Percentiles rank a stretch among this genome's conserved stretches.
Evolutionary conservation across 768 basidiomycete genomes (phyloP).

Genomic region (Leccinum subtestaceum): DNA sequence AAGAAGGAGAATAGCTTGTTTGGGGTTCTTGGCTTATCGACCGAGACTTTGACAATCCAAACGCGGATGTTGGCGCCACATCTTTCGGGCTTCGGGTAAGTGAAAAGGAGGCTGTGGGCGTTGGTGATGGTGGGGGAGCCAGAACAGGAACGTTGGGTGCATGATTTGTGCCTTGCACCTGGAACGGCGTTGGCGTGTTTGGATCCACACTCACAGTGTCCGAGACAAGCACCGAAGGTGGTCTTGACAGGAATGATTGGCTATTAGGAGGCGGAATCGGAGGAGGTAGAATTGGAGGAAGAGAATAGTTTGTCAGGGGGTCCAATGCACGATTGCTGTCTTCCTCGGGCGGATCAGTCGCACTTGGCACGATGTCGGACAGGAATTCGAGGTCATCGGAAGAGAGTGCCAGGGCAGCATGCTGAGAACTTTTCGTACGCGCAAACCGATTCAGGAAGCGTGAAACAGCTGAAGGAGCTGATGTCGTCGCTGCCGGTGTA

Average conservation of each 20-base stretch:
- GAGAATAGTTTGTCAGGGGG: constrained; percentile 41
- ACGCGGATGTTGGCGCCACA: not conserved
- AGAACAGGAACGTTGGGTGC: constrained; percentile 13
- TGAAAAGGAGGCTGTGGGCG: constrained; percentile 25
- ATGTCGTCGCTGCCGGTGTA: constrained; percentile 3
- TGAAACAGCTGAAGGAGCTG: constrained; percentile 69
- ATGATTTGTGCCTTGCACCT: constrained; percentile 2
- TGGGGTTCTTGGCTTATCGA: constrained; percentile 17
- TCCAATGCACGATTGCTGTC: constrained; percentile 34
- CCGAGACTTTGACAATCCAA: constrained; percentile 1
- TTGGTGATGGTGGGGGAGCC: constrained; percentile 29
- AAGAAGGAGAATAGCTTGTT: constrained; percentile 19
- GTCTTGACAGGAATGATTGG: constrained; percentile 23
- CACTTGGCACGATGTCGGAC: constrained; percentile 61
- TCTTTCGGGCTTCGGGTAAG: constrained; percentile 15
- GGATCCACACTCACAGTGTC: not conserved
- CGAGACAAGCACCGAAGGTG: constrained; percentile 6
- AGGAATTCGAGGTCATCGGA: constrained; percentile 82
- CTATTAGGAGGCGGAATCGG: constrained; percentile 30
- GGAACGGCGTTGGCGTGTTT: not conserved
- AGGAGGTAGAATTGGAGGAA: constrained; percentile 42
- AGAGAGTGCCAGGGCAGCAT: constrained; percentile 67
- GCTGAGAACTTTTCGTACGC: constrained; percentile 40
- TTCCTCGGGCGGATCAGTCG: constrained; percentile 39
- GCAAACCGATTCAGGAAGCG: constrained; percentile 80